phyloP scores from a whole-genome alignment of 345 rosid species.

The Populus euphratica region DNA sequence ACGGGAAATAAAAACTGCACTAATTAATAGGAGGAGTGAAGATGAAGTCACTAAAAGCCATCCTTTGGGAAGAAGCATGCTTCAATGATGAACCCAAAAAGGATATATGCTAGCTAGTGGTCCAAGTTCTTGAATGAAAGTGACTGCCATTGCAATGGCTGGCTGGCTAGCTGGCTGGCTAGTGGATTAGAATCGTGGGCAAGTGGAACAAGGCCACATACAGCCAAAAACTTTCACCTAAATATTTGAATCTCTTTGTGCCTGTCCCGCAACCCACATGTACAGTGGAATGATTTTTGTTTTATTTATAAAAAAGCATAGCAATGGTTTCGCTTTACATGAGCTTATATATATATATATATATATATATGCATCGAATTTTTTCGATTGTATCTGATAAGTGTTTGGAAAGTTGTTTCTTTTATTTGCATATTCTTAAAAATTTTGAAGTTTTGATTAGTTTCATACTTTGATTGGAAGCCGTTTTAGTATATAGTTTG shows the following conservation, averaged over 20 bases:
- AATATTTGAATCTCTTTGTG: conserved; percentile 27
- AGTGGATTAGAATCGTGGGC: conserved; percentile 27
- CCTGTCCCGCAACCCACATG: conserved; percentile 8
- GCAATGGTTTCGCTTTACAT: no score
- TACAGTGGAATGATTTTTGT: not conserved
- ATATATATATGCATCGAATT: no score
- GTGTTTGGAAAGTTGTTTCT: no score
- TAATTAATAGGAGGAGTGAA: conserved; percentile 17
- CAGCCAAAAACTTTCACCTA: conserved; percentile 24
- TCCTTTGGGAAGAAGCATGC: conserved; percentile 27
- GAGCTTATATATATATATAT: no score
- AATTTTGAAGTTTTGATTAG: no score
- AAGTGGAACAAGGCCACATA: conserved; percentile 23
- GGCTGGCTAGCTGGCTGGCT: conserved; percentile 16
- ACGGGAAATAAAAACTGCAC: conserved; percentile 1
- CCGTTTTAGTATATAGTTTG: no score
- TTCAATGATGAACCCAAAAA: conserved; percentile 14
- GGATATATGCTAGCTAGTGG: conserved; percentile 17
- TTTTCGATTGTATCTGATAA: no score
- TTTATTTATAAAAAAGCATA: not conserved
- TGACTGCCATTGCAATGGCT: conserved; percentile 8
- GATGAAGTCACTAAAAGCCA: conserved; percentile 27
- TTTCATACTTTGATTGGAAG: no score
- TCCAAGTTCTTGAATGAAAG: conserved; percentile 18
- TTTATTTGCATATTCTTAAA: no score